Evolutionary conservation across 331 rosid genomes (phyloP), one percentile per base, ranked within the genome.

Genomic region (Cucumis variabilis): DNA sequence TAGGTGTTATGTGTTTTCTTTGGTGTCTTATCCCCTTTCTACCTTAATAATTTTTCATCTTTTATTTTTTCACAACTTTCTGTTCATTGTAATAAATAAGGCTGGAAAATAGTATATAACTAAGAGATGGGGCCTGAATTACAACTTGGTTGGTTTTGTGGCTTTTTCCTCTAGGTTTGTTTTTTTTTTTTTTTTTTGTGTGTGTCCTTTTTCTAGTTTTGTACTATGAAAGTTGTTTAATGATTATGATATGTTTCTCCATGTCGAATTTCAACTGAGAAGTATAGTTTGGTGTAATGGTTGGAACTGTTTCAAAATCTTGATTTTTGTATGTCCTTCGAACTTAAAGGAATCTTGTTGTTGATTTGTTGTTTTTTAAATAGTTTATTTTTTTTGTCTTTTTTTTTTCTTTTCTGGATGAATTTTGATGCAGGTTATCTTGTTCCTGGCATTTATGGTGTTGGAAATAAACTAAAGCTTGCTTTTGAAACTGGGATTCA

Each of bases 401-500:
- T 14, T 68, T 13, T 44, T 16, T 74, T 74, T 1, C 6, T 79
- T 58, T 70, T 66, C 25, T 91, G 78, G 87, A 76, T 13, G 12
- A 70, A 9, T 75, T 86, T 20, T 70, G 81, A 66, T 86, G 91
- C 83, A 96, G 98, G 96, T 87, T 97, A 92, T 89, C 97, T 95
- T 44, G 98, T 95, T 85, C 98, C 98, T 5, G 99, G 98, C 15
- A 97, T 98, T 0, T 98, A 95, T 85, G 99, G 99, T 21, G 98
- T 97, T 84, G 98, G 98, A 83, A 97, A 98, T 19, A 97, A 97
- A 88, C 86, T 95, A 89, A 93, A 93, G 91, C 98, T 97, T 85
- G 98, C 99, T 7, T 95, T 94, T 88, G 98, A 95, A 87, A 93
- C 98, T 50, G 98, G 98, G 23, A 94, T 97, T 89, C 99, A 94